Percentiles rank a stretch among this genome's conserved stretches.
These are phyloP conservation scores for Monilinia polystroma DNA, from an alignment of 2,329 filamentous ascomycete genomes.

Conservation along the genomic window DNA sequence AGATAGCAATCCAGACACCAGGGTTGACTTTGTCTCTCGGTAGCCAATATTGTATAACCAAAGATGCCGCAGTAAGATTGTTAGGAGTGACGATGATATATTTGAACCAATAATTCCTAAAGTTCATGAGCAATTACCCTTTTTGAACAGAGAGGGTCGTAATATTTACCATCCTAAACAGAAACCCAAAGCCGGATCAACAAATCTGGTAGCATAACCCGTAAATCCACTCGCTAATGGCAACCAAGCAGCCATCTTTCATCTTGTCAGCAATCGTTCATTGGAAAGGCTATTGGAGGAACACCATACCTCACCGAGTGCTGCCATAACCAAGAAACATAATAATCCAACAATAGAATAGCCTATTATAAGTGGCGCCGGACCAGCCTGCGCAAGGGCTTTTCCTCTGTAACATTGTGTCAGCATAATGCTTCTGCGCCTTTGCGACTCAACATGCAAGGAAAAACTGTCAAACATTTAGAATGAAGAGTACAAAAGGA, in stretches of 20 bases:
- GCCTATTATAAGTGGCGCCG: conserved; percentile 68
- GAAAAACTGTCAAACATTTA: background rate
- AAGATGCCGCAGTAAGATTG: conserved; percentile 74
- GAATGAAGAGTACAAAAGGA: background rate
- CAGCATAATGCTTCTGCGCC: conserved; percentile 15
- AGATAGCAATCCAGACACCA: conserved; percentile 75
- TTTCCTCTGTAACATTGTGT: conserved; percentile 41
- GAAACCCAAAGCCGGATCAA: conserved; percentile 78
- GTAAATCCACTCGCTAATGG: conserved; percentile 77
- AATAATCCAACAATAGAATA: conserved; percentile 68
- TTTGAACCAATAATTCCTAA: conserved; percentile 42
- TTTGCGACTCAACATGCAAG: background rate
- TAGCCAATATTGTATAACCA: conserved; percentile 80
- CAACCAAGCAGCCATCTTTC: conserved; percentile 74
- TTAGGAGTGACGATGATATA: conserved; percentile 87
- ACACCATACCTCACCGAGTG: conserved; percentile 46
- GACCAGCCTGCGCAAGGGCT: conserved; percentile 49
- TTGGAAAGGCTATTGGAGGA: conserved; percentile 15
- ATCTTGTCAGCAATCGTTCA: conserved; percentile 52
- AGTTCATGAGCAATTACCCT: conserved; percentile 13
- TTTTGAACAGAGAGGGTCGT: background rate
- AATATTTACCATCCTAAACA: conserved; percentile 59
- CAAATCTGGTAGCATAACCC: conserved; percentile 76
- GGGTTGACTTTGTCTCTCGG: conserved; percentile 63
- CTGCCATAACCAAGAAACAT: conserved; percentile 79